Evolutionary conservation across 805 yeast genomes (phyloP).

Genomic region (Huiozyma sinensis): DNA sequence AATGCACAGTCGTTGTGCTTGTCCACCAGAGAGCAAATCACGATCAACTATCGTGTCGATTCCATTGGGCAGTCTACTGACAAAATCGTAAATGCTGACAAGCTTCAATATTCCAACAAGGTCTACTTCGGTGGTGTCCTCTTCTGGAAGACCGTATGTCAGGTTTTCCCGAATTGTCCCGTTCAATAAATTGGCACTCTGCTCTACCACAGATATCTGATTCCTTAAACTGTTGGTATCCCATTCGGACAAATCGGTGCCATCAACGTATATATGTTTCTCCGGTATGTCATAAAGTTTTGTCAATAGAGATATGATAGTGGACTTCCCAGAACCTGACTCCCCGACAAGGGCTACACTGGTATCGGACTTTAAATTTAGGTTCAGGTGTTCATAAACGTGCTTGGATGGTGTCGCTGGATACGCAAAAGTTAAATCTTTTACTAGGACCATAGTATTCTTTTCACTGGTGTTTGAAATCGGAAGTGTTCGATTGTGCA

Average conservation of each 20-base stretch:
- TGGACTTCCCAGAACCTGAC: slow-evolving; percentile 90
- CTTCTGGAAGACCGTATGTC: slow-evolving; percentile 39
- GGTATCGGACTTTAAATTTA: slow-evolving; percentile 36
- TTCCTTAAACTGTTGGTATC: slow-evolving; percentile 40
- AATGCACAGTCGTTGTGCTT: slow-evolving; percentile 72
- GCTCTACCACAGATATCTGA: slow-evolving; percentile 61
- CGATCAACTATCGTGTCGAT: slow-evolving; percentile 48
- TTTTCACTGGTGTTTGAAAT: neutral
- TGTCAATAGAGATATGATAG: slow-evolving; percentile 48
- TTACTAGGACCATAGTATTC: slow-evolving; percentile 30
- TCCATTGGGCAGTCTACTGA: slow-evolving; percentile 44
- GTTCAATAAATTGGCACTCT: slow-evolving; percentile 58
- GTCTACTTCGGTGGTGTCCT: slow-evolving; percentile 25
- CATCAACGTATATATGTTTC: slow-evolving; percentile 36
- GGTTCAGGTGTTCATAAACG: slow-evolving; percentile 34
- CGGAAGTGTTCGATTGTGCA: slow-evolving; percentile 1
- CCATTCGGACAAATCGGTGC: slow-evolving; percentile 36
- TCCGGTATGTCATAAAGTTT: slow-evolving; percentile 37
- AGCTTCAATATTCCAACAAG: slow-evolving; percentile 32
- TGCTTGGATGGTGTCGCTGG: slow-evolving; percentile 20
- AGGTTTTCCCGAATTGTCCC: slow-evolving; percentile 68
- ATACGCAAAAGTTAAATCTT: slow-evolving; percentile 41
- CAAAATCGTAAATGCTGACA: slow-evolving; percentile 46
- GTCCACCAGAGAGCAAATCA: slow-evolving; percentile 73
- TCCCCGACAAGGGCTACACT: slow-evolving; percentile 66